phyloP scores from a whole-genome alignment of 768 basidiomycete genomes.

The Suillus cothurnatus region DNA sequence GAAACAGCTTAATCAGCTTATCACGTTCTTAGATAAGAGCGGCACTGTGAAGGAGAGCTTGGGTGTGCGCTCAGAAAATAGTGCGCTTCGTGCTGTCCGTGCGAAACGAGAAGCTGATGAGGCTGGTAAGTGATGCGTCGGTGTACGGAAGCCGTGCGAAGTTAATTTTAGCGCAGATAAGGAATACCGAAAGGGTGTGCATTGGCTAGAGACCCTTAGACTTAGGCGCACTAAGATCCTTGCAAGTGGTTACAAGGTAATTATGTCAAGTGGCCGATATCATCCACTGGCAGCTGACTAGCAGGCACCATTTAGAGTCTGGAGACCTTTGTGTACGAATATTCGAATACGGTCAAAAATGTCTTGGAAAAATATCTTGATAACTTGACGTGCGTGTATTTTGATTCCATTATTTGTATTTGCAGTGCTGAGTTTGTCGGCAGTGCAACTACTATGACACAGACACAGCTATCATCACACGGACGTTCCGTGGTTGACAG shows the following conservation, averaged over 20 bases:
- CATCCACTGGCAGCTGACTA: slow-evolving; percentile 12
- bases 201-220: slow-evolving; percentile 91
- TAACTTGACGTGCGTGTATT: slow-evolving; percentile 64
- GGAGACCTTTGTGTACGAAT: slow-evolving; percentile 77
- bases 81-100: slow-evolving; percentile 73
- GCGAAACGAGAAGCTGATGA: slow-evolving; percentile 91
- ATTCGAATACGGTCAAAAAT: slow-evolving; percentile 60
- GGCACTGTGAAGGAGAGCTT: slow-evolving; percentile 61
- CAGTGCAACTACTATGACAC: slow-evolving; percentile 78
- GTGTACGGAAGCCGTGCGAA: background rate
- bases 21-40: slow-evolving; percentile 82
- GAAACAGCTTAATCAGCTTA: slow-evolving; percentile 83
- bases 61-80: slow-evolving; percentile 58
- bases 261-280: slow-evolving; percentile 18
- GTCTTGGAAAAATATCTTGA: slow-evolving; percentile 77
- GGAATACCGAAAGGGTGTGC: slow-evolving; percentile 87
- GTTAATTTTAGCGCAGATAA: slow-evolving; percentile 55
- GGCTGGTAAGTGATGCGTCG: slow-evolving; percentile 58
- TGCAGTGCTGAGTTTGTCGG: slow-evolving; percentile 8
- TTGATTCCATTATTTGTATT: slow-evolving; percentile 12
- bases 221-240: slow-evolving; percentile 81
- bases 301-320: slow-evolving; percentile 56
- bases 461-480: slow-evolving; percentile 71
- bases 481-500: slow-evolving; percentile 60
- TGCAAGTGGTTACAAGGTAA: slow-evolving; percentile 77